phyloP scores from a whole-genome alignment of 2,329 filamentous ascomycete genomes.

The Phyllosticta citriasiana region DNA sequence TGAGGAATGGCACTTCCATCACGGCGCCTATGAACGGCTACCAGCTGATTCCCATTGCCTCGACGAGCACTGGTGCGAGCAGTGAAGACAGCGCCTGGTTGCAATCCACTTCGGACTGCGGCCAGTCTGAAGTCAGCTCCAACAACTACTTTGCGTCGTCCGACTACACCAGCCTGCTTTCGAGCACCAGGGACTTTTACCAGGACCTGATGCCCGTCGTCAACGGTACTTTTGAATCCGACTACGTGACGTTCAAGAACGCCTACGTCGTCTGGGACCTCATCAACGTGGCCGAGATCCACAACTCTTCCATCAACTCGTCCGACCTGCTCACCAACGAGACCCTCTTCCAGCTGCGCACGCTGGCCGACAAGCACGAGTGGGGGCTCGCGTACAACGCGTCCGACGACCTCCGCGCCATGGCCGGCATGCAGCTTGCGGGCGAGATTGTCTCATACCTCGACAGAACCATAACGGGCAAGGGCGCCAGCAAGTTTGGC shows the following conservation, averaged over 20 bases:
- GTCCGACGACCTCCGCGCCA: slow-evolving; percentile 36
- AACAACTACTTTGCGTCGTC: slow-evolving; percentile 47
- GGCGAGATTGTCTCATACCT: slow-evolving; percentile 36
- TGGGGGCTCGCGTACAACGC: slow-evolving; percentile 74
- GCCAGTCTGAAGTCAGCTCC: slow-evolving; percentile 46
- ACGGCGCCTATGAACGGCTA: slow-evolving; percentile 66
- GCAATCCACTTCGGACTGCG: slow-evolving; percentile 47
- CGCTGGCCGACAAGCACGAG: slow-evolving; percentile 71
- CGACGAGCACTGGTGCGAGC: slow-evolving; percentile 48
- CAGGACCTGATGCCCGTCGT: slow-evolving; percentile 40
- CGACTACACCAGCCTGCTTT: slow-evolving; percentile 39
- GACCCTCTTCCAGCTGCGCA: slow-evolving; percentile 53
- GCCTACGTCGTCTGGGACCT: slow-evolving; percentile 55
- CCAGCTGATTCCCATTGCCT: slow-evolving; percentile 69
- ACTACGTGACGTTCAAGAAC: slow-evolving; percentile 48
- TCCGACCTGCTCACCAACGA: slow-evolving; percentile 49
- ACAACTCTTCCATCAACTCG: slow-evolving; percentile 51
- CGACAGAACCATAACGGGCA: slow-evolving; percentile 31
- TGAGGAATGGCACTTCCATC: slow-evolving; percentile 61
- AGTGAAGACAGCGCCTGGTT: slow-evolving; percentile 49
- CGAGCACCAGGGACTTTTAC: slow-evolving; percentile 46
- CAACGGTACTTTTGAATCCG: slow-evolving; percentile 39
- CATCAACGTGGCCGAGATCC: slow-evolving; percentile 52
- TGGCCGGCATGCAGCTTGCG: slow-evolving; percentile 39
- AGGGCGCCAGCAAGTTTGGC: slow-evolving; percentile 32